Conservation (phyloP, 768 basidiomycete species). For the Boletus subparvulus region DNA sequence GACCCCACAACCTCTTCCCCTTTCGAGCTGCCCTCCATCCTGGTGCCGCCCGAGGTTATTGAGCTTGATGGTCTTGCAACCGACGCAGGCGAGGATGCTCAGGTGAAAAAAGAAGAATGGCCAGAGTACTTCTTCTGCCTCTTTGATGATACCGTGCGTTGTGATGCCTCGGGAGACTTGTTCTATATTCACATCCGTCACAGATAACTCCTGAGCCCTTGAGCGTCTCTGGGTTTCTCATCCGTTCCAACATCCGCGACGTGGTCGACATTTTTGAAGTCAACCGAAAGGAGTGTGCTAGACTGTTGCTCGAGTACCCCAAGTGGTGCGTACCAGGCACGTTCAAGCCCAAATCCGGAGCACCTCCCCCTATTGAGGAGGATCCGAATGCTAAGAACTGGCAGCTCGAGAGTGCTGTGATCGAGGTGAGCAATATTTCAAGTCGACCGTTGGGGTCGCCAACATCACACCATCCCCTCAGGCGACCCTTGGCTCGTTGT, state of each 20-base stretch:
- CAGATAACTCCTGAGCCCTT: constrained; percentile 78
- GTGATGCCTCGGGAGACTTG: not conserved
- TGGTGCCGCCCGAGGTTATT: constrained; percentile 86
- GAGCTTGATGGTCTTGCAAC: constrained; percentile 72
- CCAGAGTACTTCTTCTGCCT: constrained; percentile 67
- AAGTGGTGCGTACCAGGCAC: constrained; percentile 82
- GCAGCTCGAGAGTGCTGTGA: constrained; percentile 85
- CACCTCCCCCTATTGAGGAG: constrained; percentile 47
- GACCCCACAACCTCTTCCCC: constrained; percentile 41
- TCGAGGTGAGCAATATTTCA: constrained; percentile 58
- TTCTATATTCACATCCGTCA: constrained; percentile 1
- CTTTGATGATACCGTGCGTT: constrained; percentile 59
- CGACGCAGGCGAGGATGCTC: constrained; percentile 68
- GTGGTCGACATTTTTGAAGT: constrained; percentile 88
- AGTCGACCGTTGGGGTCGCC: not conserved
- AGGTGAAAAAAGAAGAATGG: constrained; percentile 81
- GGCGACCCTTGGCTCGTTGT: constrained; percentile 70
- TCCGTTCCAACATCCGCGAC: constrained; percentile 74
- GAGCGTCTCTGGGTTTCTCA: constrained; percentile 74
- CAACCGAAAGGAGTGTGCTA: constrained; percentile 93
- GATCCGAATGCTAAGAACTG: constrained; percentile 63
- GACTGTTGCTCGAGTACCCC: constrained; percentile 80
- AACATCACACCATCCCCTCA: constrained; percentile 29
- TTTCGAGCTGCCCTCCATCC: constrained; percentile 72
- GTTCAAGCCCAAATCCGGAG: constrained; percentile 76